Conservation (phyloP, 2,329 filamentous ascomycete genomes). For the Myriosclerotinia curreyana region DNA sequence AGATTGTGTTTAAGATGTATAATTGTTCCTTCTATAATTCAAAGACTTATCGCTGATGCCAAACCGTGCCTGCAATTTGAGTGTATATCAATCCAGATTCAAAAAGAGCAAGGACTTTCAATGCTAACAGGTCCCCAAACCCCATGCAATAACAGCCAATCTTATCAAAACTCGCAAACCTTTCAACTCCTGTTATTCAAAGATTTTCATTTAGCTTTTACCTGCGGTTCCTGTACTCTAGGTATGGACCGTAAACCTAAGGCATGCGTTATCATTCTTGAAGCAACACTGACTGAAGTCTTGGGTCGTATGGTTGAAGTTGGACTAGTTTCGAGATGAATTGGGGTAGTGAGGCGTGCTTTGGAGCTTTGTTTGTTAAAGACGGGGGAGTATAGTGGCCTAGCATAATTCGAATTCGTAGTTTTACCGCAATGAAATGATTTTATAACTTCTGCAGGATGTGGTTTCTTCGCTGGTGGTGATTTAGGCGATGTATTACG, state of each 20-base stretch:
- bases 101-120: background rate
- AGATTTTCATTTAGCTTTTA: background rate
- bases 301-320: background rate
- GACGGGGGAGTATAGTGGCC: background rate
- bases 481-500: background rate
- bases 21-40: background rate
- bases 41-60: background rate
- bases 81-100: background rate
- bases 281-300: background rate
- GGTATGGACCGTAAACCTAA: background rate
- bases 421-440: background rate
- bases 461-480: background rate
- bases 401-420: background rate
- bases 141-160: background rate
- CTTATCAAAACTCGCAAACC: background rate
- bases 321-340: background rate
- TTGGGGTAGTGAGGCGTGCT: background rate
- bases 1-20: background rate
- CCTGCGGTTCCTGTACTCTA: background rate
- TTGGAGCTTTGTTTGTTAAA: background rate
- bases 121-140: no score
- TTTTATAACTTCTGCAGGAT: background rate
- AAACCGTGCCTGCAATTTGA: background rate
- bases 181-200: background rate
- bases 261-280: slow-evolving; percentile 5